Evolutionary conservation across 1,284 basidiomycete genomes (phyloP), one percentile per base, ranked within the genome.

Genomic region (Malassezia restricta): DNA sequence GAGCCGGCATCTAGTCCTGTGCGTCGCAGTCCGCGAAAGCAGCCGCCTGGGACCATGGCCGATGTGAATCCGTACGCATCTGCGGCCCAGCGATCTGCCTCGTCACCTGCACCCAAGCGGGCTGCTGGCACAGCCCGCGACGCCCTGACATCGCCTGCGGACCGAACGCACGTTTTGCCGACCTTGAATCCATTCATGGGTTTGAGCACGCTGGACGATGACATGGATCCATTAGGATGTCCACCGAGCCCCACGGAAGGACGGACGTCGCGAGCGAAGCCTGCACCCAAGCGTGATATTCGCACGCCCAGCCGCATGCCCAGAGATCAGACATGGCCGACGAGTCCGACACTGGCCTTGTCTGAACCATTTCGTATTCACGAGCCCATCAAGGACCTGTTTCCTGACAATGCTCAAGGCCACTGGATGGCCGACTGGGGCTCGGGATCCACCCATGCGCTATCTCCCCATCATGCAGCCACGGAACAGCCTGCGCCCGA

Each of bases 11-110:
- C 60, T 8, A 51, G 55, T 32, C 53, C 58, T 1, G 47, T 63
- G 38, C 57, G 69, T 8, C 53, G 69, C 39, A 68, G 66, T 48
- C 69, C 69, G 31, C 56, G 69, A 17, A 72, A 72, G 57, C 62
- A 61, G n/a, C 68, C 68, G 33, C 55, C 50, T 27, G 68, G 68
- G 8, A 67, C 65, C 29, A 47, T 56, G 39, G 59, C 54, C 14
- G 54, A 49, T 24, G 47, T 59, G 31, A 72, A 72, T 48, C 69
- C 69, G 3, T 72, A 66, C 47, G 69, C 69, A 5, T 51, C 54
- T 38, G 47, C 47, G 15, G 40, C 53, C 35, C 49, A 14, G n/a
- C 47, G 20, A 17, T 17, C 52, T 15, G 40, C 47, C 4, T 49
- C 47, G 47, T 42, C 47, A n/a, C 39, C 39, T 7, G 37, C 20